These are phyloP conservation scores for Neonectria hederae DNA, from an alignment of 2,329 filamentous ascomycete genomes.

Conservation along the genomic window DNA sequence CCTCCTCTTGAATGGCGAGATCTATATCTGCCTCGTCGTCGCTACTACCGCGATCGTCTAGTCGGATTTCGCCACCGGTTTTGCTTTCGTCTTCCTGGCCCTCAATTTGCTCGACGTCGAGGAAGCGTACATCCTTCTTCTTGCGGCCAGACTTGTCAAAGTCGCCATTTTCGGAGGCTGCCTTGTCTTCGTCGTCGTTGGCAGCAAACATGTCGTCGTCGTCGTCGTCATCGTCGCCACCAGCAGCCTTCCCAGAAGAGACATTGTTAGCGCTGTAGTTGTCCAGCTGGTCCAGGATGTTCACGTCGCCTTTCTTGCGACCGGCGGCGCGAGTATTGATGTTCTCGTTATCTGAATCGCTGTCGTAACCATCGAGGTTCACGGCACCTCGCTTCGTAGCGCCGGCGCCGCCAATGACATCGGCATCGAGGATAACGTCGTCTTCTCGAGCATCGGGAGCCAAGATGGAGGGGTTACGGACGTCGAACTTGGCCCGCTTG, in stretches of 20 bases:
- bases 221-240: slow-evolving; percentile 66
- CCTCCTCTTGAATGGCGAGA: slow-evolving; percentile 75
- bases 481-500: slow-evolving; percentile 91
- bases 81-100: slow-evolving; percentile 81
- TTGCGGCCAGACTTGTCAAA: slow-evolving; percentile 62
- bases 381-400: slow-evolving; percentile 91
- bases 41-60: slow-evolving; percentile 65
- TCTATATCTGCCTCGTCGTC: slow-evolving; percentile 77
- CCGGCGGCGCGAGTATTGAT: slow-evolving; percentile 79
- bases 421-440: slow-evolving; percentile 82
- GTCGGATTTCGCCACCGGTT: slow-evolving; percentile 75
- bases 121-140: slow-evolving; percentile 69
- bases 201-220: slow-evolving; percentile 78
- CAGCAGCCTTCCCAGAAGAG: slow-evolving; percentile 58
- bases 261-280: slow-evolving; percentile 60
- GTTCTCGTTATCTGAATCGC: slow-evolving; percentile 90
- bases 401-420: slow-evolving; percentile 85
- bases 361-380: slow-evolving; percentile 96
- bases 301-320: slow-evolving; percentile 60
- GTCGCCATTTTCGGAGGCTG: slow-evolving; percentile 45
- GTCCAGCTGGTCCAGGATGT: slow-evolving; percentile 63
- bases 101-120: slow-evolving; percentile 72
- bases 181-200: slow-evolving; percentile 61
- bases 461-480: slow-evolving; percentile 92
- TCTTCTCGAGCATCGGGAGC: slow-evolving; percentile 80